A percentile compares a stretch with the other conserved stretches of the same genome.
These are phyloP conservation scores for Farysia itapuensis DNA, from an alignment of 1,284 basidiomycete species.

Conservation along the genomic window DNA sequence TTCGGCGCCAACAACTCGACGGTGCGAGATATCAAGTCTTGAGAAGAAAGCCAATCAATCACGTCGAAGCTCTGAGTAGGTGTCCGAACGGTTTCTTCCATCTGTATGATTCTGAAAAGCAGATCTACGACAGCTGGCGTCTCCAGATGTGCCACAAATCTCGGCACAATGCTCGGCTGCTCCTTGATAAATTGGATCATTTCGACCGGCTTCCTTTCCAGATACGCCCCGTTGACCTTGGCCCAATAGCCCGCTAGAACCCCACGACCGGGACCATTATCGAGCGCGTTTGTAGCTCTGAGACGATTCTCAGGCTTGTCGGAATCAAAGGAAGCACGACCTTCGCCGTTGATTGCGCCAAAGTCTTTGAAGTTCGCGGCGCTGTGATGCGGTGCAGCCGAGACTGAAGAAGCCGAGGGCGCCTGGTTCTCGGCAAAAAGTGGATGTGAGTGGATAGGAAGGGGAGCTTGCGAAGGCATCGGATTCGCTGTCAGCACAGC, in stretches of 20 bases:
- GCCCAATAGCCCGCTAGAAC: constrained; percentile 66
- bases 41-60: constrained; percentile 83
- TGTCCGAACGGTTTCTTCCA: constrained; percentile 78
- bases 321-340: constrained; percentile 8
- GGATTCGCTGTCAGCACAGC: constrained; percentile 76
- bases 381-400: constrained; percentile 30
- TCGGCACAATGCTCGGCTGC: constrained; percentile 78
- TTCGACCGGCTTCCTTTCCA: constrained; percentile 86
- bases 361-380: constrained; percentile 29
- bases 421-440: constrained; percentile 41
- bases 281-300: constrained; percentile 40
- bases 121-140: constrained; percentile 89
- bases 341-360: constrained; percentile 8
- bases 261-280: constrained; percentile 62
- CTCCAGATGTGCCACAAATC: constrained; percentile 82
- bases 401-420: constrained; percentile 12
- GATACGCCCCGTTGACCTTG: constrained; percentile 82
- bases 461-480: constrained; percentile 43
- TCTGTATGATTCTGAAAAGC: constrained; percentile 84
- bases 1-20: constrained; percentile 80
- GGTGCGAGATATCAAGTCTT: constrained; percentile 79
- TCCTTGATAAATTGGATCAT: constrained; percentile 89
- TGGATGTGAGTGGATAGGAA: constrained; percentile 56
- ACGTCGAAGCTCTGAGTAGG: constrained; percentile 69
- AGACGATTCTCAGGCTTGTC: background rate